Conservation (phyloP, 768 basidiomycete genomes). For the Antrodiella citrinella region DNA sequence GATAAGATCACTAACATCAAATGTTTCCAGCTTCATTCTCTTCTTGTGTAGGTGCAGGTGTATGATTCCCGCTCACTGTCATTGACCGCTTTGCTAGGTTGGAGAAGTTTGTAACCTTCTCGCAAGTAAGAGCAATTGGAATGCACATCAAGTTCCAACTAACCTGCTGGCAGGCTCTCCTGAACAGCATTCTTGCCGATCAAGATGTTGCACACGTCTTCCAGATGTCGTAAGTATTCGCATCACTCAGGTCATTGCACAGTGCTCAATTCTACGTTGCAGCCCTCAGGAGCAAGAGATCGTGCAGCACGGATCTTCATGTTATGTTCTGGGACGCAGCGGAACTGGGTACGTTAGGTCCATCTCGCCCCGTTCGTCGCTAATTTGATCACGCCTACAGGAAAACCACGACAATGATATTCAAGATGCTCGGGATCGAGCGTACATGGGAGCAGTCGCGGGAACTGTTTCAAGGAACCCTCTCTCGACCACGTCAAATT, state of each 20-base stretch:
- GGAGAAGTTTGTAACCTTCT: conserved; percentile 23
- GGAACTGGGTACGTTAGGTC: conserved; percentile 42
- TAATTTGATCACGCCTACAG: background rate
- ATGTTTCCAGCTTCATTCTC: conserved; percentile 41
- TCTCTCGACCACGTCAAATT: conserved; percentile 15
- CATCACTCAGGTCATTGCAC: background rate
- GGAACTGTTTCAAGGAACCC: background rate
- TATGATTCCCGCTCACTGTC: background rate
- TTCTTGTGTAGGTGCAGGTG: conserved; percentile 37
- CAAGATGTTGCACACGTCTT: conserved; percentile 32
- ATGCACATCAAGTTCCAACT: too few species aligned
- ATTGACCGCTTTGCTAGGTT: conserved; percentile 11
- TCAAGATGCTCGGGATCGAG: conserved; percentile 20
- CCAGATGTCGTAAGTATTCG: conserved; percentile 21
- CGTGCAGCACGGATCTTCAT: conserved; percentile 48
- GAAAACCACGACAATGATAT: conserved; percentile 23
- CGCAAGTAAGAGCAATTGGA: conserved; percentile 19
- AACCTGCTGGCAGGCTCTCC: background rate
- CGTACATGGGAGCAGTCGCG: conserved; percentile 1
- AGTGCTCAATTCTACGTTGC: background rate
- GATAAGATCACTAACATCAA: too few species aligned
- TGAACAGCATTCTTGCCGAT: conserved; percentile 35
- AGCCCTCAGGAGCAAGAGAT: conserved; percentile 45
- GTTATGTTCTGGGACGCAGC: conserved; percentile 53
- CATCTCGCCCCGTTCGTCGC: background rate